Base-by-base conservation (phyloP, 1,284 basidiomycete genomes). In the Malassezia obtusa region DNA sequence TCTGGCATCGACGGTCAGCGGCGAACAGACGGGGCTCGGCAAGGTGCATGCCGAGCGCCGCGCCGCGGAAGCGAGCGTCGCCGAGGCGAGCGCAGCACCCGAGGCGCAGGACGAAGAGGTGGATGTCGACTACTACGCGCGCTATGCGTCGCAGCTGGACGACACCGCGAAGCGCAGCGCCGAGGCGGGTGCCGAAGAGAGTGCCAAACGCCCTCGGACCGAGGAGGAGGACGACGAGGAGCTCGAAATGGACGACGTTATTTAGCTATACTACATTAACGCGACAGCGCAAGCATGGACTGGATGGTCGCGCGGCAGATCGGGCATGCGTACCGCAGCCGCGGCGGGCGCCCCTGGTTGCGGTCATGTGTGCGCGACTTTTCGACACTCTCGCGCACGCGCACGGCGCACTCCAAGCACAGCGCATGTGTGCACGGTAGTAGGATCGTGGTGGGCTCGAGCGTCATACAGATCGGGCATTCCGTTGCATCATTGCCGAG, bases 1-100 rank as follows among this genome's bases (percentile, higher is more conserved):
- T 77, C 79, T 89, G 58, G 85, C 87, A 73, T 91, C 88, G 72
- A 98, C 92, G 3, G 87, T 98, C 61, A 86, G 89, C 12, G 90
- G 89, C 17, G 84, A 91, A 64, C 77, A 87, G 59, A 95, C 91
- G 0, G 84, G 87, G 17, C 78, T 92, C 25, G 91, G 90, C 17
- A 58, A 62, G 36, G 63, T 55, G 47, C 57, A 64, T 19, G 57
- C 56, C 12, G 25, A 60, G 30, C 57, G 60, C 10, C 56, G 56
- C 8, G 52, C 52, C 10, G 59, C 41, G 21, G 59, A 53, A 19
- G 39, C 44, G 28, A 25, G 52, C 7, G 52, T 49, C 9, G 59
- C 45, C 28, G 57, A 53, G 26, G 35, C 44, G 22, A 51, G 61
- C 21, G 49, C 56, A 10, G 56, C 59, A n/a, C 54, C 54, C 26